Conservation (phyloP, 805 yeast species). For the Ogataea minuta region DNA sequence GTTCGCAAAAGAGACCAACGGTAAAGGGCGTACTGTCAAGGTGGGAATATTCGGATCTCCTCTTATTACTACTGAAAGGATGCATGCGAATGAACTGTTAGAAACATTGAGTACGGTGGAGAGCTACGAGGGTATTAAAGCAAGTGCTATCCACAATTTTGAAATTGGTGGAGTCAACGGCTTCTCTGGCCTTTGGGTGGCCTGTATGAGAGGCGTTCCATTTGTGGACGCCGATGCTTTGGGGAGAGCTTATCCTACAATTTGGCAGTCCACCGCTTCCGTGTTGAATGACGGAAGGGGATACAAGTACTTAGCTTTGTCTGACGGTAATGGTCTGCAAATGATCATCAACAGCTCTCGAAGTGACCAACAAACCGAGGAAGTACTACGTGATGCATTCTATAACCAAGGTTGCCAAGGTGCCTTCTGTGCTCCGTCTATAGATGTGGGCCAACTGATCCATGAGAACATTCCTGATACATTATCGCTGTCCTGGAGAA, state of each 20-base stretch:
- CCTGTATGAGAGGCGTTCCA: slow-evolving; percentile 18
- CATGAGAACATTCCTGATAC: slow-evolving; percentile 34
- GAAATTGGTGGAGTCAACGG: slow-evolving; percentile 49
- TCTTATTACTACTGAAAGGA: slow-evolving; percentile 40
- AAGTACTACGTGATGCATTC: slow-evolving; percentile 39
- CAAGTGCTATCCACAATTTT: slow-evolving; percentile 36
- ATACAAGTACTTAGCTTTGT: slow-evolving; percentile 40
- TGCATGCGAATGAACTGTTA: slow-evolving; percentile 39
- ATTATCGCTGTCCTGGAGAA: slow-evolving; percentile 43
- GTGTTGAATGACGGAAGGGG: slow-evolving; percentile 43
- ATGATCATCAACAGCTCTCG: slow-evolving; percentile 34
- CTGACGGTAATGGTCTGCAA: slow-evolving; percentile 43
- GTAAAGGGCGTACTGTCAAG: slow-evolving; percentile 33
- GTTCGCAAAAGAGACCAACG: slow-evolving; percentile 24
- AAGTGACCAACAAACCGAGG: slow-evolving; percentile 37
- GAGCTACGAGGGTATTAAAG: slow-evolving; percentile 28
- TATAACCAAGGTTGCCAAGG: slow-evolving; percentile 41
- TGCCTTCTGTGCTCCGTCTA: slow-evolving; percentile 37
- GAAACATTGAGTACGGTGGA: slow-evolving; percentile 32
- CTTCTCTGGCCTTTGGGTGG: slow-evolving; percentile 30
- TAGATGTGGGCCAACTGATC: slow-evolving; percentile 32
- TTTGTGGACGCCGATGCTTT: slow-evolving; percentile 42
- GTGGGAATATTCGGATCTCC: slow-evolving; percentile 46
- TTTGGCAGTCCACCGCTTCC: slow-evolving; percentile 37
- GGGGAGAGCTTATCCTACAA: slow-evolving; percentile 50